Evolutionary conservation across 202 grass and related monocot species (phyloP), one percentile per base, ranked within the genome.

Genomic region (Digitaria exilis): DNA sequence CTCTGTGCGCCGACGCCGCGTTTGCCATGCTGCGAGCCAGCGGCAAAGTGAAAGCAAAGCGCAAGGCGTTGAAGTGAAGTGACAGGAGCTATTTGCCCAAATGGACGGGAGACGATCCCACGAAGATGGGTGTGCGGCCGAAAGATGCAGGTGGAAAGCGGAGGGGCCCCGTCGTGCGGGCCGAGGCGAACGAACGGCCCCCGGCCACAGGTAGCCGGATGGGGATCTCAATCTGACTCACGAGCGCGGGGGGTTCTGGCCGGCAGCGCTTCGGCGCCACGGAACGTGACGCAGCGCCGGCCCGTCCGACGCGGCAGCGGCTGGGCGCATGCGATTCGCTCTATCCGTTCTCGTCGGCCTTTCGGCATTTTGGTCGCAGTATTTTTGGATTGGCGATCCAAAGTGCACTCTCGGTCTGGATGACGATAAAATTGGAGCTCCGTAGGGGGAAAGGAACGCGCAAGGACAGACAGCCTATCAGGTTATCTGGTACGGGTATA

Each of bases 141-240:
- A 84, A 75, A 84, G 59, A 84, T 15, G 68, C 75, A 3, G 34
- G 25, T 11, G 63, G 18, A 88, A 87, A 74, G 75, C 28, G 3
- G n/a, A 21, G 46, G 21, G n/a, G n/a, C n/a, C 16, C 37, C 69
- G 70, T 16, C 37, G 31, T 65, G 25, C 79, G 56, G 15, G 65
- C 58, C 80, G 65, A 69, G 21, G 79, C 52, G 55, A 56, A 37
- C 52, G 55, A 56, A 37, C 12, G 19, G 12, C 44, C 17, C 22
- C 30, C 46, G 34, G 65, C 56, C 56, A 79, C 50, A 52, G 49
- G 9, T 3, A 6, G 37, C 22, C 56, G 74, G 54, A 30, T 68
- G 77, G 76, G 43, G 34, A 44, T 79, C 24, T 1, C 19, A 30
- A 35, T 13, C 58, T 55, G 25, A 77, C 8, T 77, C 82, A 49